phyloP scores from a whole-genome alignment of 345 rosid species.

The Trapa bicornis region DNA sequence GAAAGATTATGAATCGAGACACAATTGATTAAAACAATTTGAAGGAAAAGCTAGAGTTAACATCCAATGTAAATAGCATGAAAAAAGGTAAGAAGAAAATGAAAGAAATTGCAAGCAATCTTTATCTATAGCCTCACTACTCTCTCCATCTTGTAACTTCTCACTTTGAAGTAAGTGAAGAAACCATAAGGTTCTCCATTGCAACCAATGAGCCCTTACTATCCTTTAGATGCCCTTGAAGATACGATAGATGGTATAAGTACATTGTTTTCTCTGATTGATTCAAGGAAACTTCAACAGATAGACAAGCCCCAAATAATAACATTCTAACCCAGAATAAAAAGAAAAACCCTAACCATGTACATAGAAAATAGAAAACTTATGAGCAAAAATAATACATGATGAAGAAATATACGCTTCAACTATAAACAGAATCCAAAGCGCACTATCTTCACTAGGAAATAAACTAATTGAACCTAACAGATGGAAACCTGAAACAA shows the following conservation, averaged over 20 bases:
- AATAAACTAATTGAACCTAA: background rate
- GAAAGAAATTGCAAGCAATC: background rate
- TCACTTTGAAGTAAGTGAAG: background rate
- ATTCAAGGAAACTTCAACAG: background rate
- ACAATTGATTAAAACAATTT: background rate
- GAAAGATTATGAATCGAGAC: background rate
- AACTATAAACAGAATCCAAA: background rate
- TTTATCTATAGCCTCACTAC: background rate
- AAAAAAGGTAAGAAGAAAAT: background rate
- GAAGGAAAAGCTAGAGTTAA: background rate
- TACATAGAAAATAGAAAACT: background rate
- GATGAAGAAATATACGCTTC: background rate
- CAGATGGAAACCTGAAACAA: constrained; percentile 62
- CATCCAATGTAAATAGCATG: background rate
- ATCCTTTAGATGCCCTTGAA: background rate
- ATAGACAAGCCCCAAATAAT: background rate
- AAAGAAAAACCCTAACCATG: background rate
- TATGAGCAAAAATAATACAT: background rate
- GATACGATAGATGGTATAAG: too few relatives aligned
- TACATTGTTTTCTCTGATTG: background rate
- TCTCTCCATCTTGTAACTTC: background rate
- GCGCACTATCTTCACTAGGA: background rate
- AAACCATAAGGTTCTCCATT: background rate
- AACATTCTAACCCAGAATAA: background rate
- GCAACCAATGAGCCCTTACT: background rate